Conservation (phyloP, 495 filamentous ascomycete species). For the Penicillium herquei region DNA sequence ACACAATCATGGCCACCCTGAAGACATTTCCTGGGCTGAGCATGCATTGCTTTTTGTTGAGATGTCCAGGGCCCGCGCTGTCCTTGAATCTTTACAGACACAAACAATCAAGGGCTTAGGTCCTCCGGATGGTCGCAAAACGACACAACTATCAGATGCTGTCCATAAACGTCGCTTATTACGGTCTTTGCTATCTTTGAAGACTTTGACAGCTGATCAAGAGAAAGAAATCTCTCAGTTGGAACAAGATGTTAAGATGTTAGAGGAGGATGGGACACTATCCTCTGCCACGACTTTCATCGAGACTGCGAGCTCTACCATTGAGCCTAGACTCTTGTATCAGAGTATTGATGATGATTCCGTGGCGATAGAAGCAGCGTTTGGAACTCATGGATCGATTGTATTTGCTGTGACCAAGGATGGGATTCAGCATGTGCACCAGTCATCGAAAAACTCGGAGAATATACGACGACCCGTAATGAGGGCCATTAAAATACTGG, state of each 20-base stretch:
- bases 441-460: constrained; percentile 2
- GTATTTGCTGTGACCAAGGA: constrained; percentile 24
- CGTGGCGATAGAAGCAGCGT: constrained; percentile 25
- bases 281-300: constrained; percentile 24
- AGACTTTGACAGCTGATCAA: constrained; percentile 14
- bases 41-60: constrained; percentile 29
- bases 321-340: constrained; percentile 18
- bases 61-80: constrained; percentile 20
- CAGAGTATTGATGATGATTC: constrained; percentile 18
- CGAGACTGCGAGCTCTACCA: constrained; percentile 19
- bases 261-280: constrained; percentile 18
- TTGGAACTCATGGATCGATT: constrained; percentile 17
- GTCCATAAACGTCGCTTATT: constrained; percentile 24
- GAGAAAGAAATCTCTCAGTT: constrained; percentile 20
- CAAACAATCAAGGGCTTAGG: not conserved
- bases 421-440: constrained; percentile 17
- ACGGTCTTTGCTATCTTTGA: constrained; percentile 14
- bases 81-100: constrained; percentile 21
- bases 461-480: constrained; percentile 21
- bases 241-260: constrained; percentile 11
- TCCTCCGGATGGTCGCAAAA: not conserved
- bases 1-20: constrained; percentile 20
- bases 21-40: constrained; percentile 19
- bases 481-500: constrained; percentile 23
- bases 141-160: constrained; percentile 13